Evolutionary conservation across 2,329 filamentous ascomycete species (phyloP), one percentile per base, ranked within the genome.

Genomic region (Ceratocystis harringtonii): DNA sequence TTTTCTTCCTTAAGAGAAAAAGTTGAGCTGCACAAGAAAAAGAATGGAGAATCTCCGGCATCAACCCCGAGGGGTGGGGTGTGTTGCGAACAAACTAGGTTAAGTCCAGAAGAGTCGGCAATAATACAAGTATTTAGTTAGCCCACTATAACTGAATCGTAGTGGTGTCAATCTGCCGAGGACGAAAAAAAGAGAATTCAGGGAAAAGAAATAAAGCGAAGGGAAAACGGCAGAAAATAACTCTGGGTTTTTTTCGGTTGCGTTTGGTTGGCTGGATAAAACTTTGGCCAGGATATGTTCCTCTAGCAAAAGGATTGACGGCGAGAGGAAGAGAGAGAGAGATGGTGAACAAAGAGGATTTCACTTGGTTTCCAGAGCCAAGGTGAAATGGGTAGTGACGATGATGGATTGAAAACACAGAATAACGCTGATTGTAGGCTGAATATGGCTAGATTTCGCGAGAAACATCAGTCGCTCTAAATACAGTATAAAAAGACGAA

Each of bases 101-200:
- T 61, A 28, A 43, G 60, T 61, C 36, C 32, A 61, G 36, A 61
- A 64, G 52, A 60, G 8, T 22, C 19, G 63, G 50, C 32, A 57
- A 52, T 22, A 64, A 32, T 52, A 36, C 62, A 12, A 36, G 58
- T 19, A 61, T 32, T 7, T 5, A 48, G 19, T 6, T 6, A 60
- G 63, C 28, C 32, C 63, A 64, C 52, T 60, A 60, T 28, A 64
- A 44, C 41, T 30, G 63, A 64, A 17, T 55, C 6, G 50, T 64
- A 7, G 52, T 30, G 48, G 41, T 62, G 43, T 8, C 43, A 48
- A 62, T 62, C 19, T 19, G 43, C 43, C 7, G 17, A 64, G n/a
- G 41, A 57, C 10, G 32, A 55, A 52, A 52, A n/a, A 63, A 50
- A 30, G 60, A 58, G 48, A 61, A 36, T 7, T 4, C 6, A 57